phyloP scores from a whole-genome alignment of 768 basidiomycete genomes.

The Chiua virens region DNA sequence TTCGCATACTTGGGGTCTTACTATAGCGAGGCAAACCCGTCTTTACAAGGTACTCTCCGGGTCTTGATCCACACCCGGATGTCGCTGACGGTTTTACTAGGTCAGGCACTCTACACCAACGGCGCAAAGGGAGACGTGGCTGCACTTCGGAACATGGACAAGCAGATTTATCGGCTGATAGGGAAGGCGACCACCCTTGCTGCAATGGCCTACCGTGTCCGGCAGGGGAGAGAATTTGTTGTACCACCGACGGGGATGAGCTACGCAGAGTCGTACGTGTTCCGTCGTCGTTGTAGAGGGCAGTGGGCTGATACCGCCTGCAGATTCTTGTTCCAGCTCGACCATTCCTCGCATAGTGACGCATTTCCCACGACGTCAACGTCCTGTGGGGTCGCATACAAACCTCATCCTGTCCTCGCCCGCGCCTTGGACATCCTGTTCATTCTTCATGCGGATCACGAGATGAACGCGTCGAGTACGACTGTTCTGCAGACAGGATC shows the following conservation, averaged over 20 bases:
- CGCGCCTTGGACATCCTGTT: conserved; percentile 88
- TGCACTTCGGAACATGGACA: conserved; percentile 82
- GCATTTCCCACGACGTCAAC: conserved; percentile 16
- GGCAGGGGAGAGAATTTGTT: conserved; percentile 88
- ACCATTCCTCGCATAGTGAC: conserved; percentile 55
- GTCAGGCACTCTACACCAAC: conserved; percentile 75
- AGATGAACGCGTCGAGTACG: conserved; percentile 83
- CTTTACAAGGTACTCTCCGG: conserved; percentile 60
- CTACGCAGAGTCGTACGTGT: conserved; percentile 73
- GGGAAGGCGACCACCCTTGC: conserved; percentile 89
- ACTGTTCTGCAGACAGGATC: conserved; percentile 87
- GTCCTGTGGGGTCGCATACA: conserved; percentile 61
- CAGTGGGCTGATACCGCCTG: neutral
- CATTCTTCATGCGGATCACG: conserved; percentile 88
- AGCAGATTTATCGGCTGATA: conserved; percentile 86
- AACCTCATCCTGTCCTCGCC: conserved; percentile 80
- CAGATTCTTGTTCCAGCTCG: conserved; percentile 90
- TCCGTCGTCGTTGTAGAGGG: neutral
- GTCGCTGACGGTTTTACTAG: conserved; percentile 35
- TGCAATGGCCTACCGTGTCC: conserved; percentile 93
- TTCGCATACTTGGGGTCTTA: conserved; percentile 88
- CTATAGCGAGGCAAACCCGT: conserved; percentile 87
- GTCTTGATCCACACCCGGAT: neutral
- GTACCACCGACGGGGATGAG: conserved; percentile 78
- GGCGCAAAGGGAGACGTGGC: conserved; percentile 61